These are phyloP conservation scores for Kernera saxatilis DNA, from an alignment of 345 rosid genomes.

Conservation along the genomic window DNA sequence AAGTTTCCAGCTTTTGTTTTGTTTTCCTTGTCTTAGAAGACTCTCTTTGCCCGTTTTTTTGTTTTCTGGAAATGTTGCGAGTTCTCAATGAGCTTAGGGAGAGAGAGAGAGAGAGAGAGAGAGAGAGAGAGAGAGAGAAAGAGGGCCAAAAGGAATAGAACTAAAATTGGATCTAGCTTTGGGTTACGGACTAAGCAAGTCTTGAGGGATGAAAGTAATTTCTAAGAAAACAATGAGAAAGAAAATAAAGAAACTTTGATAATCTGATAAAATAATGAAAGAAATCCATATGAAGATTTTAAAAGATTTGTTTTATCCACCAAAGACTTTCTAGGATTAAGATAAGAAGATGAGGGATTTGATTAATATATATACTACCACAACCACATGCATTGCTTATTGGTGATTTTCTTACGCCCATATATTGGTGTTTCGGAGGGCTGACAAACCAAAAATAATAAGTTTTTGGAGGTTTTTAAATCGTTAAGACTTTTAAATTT, in stretches of 20 bases:
- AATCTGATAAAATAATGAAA: constrained; percentile 13
- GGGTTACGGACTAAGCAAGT: constrained; percentile 13
- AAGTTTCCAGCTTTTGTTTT: not conserved
- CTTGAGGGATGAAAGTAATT: not conserved
- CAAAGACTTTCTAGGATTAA: constrained; percentile 8
- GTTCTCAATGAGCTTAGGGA: not conserved
- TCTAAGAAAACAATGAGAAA: not conserved
- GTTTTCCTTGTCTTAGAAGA: not conserved
- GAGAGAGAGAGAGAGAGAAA: not conserved
- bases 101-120: not conserved
- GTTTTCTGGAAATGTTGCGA: constrained; percentile 5
- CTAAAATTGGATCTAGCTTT: constrained; percentile 12
- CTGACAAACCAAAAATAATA: not conserved
- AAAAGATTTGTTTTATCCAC: constrained; percentile 20
- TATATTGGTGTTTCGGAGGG: not conserved
- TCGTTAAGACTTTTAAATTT: not conserved
- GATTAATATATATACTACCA: not conserved
- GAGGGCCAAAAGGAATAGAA: not conserved
- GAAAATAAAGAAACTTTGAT: constrained; percentile 3
- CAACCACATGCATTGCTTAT: constrained; percentile 16
- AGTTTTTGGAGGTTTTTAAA: not conserved
- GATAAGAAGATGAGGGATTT: constrained; percentile 20
- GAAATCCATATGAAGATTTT: constrained; percentile 27
- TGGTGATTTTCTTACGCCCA: not conserved
- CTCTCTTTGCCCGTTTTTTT: not conserved